Evolutionary conservation across 345 rosid species (phyloP), one percentile per base, ranked within the genome.

Genomic region (Populus alba): DNA sequence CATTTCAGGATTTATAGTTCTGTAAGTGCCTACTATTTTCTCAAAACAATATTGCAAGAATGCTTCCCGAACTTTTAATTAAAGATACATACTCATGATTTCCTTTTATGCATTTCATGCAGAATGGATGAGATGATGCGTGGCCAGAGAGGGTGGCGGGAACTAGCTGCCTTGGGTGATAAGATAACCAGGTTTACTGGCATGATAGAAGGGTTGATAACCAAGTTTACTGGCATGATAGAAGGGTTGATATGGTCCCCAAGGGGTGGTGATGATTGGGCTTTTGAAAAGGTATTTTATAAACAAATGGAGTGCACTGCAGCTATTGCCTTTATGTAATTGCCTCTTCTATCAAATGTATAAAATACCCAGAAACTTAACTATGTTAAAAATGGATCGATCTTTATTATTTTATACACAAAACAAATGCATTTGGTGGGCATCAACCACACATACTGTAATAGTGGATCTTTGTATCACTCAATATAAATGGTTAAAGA

Each of bases 121-220:
- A 92, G 97, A 81, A 94, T 92, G 98, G 98, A 94, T 79, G 98
- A 92, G 85, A 92, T 94, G 98, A 94, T 94, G 98, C 90, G 90
- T 27, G 98, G 98, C 71, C 98, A 94, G 85, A 87, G 94, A 85
- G 94, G 98, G 69, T 94, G 98, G 98, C 88, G 97, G 73, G 98
- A 94, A 77, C 83, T 94, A 77, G 94, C 97, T 81, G 80, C 87
- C 74, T 87, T 94, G 80, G 97, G 98, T 23, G 96, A 94, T 80
- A 94, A 87, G 80, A 84, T 92, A 79, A n/a, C 31, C 31, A 1
- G 2, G 31, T 29, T 29, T 29, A 29, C 0, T 29, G 31, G 31
- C 31, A 29, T 29, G 31, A 29, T 29, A 29, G 31, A 29, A 29
- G 31, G 31, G 31, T 29, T 29, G 31, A 29, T 1, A 29, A 91